Percentiles rank a stretch among this genome's conserved stretches.
Conservation (phyloP, 495 filamentous ascomycete genomes). For the Trichocladium antarcticum region DNA sequence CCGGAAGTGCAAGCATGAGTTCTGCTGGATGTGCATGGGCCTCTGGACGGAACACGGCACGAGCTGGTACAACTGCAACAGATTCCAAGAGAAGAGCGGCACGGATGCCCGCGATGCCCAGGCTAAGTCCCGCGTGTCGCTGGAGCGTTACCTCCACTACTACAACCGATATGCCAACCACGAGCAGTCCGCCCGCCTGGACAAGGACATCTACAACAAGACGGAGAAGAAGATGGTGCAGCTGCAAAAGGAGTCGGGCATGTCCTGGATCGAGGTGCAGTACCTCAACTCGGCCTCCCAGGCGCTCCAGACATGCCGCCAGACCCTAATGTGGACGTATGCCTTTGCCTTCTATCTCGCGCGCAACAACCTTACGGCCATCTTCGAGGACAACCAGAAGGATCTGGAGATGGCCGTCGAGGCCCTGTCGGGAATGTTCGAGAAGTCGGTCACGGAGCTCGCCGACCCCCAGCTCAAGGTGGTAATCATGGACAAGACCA, state of each 20-base stretch:
- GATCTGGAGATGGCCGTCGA: constrained; percentile 96
- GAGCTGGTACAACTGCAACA: constrained; percentile 99
- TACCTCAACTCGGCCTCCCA: constrained; percentile 89
- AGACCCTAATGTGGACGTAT: constrained; percentile 98
- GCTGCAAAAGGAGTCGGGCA: constrained; percentile 79
- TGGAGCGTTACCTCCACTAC: constrained; percentile 94
- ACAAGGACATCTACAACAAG: constrained; percentile 91
- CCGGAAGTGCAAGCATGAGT: constrained; percentile 95
- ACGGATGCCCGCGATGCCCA: constrained; percentile 81
- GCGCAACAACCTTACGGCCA: constrained; percentile 89
- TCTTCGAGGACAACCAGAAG: constrained; percentile 98
- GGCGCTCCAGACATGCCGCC: constrained; percentile 86
- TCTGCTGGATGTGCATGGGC: constrained; percentile 99
- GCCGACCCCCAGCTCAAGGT: constrained; percentile 66
- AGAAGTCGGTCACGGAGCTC: constrained; percentile 80
- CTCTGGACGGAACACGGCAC: constrained; percentile 97
- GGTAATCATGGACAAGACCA: constrained; percentile 95
- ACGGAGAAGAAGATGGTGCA: constrained; percentile 99
- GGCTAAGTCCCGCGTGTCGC: constrained; percentile 73
- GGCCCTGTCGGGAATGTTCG: constrained; percentile 91
- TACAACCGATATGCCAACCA: constrained; percentile 99
- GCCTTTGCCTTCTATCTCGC: constrained; percentile 95
- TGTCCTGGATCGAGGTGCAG: constrained; percentile 99
- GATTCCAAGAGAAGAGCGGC: constrained; percentile 92
- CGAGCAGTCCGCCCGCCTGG: constrained; percentile 92